Evolutionary conservation across 2,329 filamentous ascomycete genomes (phyloP), one percentile per base, ranked within the genome.

Genomic region (Pyrenochaeta sp.): DNA sequence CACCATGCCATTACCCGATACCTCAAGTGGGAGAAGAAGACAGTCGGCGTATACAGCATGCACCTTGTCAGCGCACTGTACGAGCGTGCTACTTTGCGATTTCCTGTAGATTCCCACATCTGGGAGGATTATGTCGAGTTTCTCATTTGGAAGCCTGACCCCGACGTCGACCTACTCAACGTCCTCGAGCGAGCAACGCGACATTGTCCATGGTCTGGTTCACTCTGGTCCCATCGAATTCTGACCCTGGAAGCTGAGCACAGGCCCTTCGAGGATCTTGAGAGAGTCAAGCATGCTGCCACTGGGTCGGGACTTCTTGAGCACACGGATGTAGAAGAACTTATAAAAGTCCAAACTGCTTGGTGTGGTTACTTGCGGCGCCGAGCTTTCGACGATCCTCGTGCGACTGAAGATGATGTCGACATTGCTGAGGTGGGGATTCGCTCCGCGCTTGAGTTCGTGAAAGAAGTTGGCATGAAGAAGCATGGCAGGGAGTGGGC

Each of bases 291-390:
- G 72, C 90, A 96, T 69, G 86, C 86, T 29, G 94, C 94, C 6
- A 97, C 92, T 0, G 90, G 87, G 63, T 90, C 90, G 36, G 87
- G 90, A 7, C 79, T 95, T 28, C 79, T 97, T 4, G 91, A 96
- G 67, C 86, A 88, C 51, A 86, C 90, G 49, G 92, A 91, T 17
- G 87, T 96, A 80, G 85, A 90, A 35, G 89, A 92, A 55, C 85
- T 96, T 21, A 82, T 97, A 46, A 90, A 96, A 60, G 90, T 97
- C 63, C 91, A 96, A 63, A 85, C 90, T 39, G 88, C 92, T 0
- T 99, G 94, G 94, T 96, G 93, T 65, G 91, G 90, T 35, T 97
- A 93, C 59, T 80, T 99, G 14, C 90, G 93, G 55, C 87, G 94
- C 17, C 86, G 86, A 35, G 90, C 93, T 13, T 91, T 96, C 75